phyloP scores from a whole-genome alignment of 2,329 filamentous ascomycete genomes.

The Botrytis galanthina region DNA sequence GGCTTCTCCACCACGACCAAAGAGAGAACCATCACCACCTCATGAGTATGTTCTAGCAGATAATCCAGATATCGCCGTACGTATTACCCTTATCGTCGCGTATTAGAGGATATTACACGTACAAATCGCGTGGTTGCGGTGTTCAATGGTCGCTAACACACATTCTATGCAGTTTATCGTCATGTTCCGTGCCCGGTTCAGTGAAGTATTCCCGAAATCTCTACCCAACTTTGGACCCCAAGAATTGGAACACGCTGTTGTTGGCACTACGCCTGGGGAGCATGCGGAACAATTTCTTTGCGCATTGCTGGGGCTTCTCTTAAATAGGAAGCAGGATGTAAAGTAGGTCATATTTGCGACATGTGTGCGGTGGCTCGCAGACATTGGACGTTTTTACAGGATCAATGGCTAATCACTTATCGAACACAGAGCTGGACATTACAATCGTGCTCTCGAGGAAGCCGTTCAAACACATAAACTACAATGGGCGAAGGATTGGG shows the following conservation, averaged over 20 bases:
- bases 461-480: conserved; percentile 78
- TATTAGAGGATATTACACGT: conserved; percentile 45
- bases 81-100: conserved; percentile 50
- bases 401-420: conserved; percentile 27
- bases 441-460: conserved; percentile 90
- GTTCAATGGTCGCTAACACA: conserved; percentile 38
- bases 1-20: conserved; percentile 63
- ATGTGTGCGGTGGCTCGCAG: background rate
- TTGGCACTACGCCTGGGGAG: conserved; percentile 74
- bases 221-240: conserved; percentile 89
- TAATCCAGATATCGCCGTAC: conserved; percentile 86
- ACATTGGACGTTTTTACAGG: background rate
- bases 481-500: conserved; percentile 88
- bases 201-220: conserved; percentile 83
- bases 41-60: conserved; percentile 90
- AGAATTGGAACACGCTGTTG: conserved; percentile 85
- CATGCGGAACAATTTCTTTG: conserved; percentile 87
- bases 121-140: conserved; percentile 49
- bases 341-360: conserved; percentile 64
- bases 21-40: conserved; percentile 81
- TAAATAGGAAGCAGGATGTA: conserved; percentile 98
- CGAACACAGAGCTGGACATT: conserved; percentile 74
- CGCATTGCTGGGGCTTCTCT: conserved; percentile 78
- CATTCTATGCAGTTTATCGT: conserved; percentile 75
- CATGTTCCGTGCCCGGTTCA: conserved; percentile 94